Evolutionary conservation across 2,329 filamentous ascomycete species (phyloP).

Genomic region (Diatrype stigma): DNA sequence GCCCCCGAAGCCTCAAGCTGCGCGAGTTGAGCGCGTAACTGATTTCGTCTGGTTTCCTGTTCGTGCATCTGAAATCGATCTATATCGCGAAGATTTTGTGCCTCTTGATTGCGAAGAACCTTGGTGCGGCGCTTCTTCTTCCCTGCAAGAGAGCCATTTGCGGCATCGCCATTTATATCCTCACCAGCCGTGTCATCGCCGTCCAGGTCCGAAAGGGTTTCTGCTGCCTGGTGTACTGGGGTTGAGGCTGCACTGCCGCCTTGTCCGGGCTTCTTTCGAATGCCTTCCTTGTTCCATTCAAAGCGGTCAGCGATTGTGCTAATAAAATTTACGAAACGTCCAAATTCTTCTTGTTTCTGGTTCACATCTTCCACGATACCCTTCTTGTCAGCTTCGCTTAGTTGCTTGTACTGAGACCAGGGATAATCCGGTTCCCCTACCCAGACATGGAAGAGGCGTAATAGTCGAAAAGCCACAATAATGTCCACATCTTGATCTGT

Average conservation of each 20-base stretch:
- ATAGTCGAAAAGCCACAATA: slow-evolving; percentile 13
- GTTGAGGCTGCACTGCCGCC: neutral
- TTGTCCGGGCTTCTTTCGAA: neutral
- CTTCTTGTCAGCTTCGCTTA: slow-evolving; percentile 10
- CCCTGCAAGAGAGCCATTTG: slow-evolving; percentile 29
- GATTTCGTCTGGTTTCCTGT: slow-evolving; percentile 49
- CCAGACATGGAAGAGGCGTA: slow-evolving; percentile 22
- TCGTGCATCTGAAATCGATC: slow-evolving; percentile 50
- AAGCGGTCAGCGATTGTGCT: slow-evolving; percentile 22
- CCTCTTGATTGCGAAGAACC: slow-evolving; percentile 44
- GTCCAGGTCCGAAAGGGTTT: neutral
- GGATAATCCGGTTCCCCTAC: slow-evolving; percentile 6
- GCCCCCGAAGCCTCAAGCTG: slow-evolving; percentile 40
- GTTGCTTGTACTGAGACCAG: slow-evolving; percentile 13
- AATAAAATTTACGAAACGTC: slow-evolving; percentile 17
- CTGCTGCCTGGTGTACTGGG: neutral
- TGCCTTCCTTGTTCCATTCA: slow-evolving; percentile 2
- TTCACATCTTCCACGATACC: slow-evolving; percentile 6
- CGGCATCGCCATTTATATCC: slow-evolving; percentile 19
- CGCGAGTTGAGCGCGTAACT: slow-evolving; percentile 34
- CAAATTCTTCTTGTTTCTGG: slow-evolving; percentile 6
- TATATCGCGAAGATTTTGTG: slow-evolving; percentile 50
- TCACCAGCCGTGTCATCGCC: slow-evolving; percentile 2
- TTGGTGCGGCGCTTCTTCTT: slow-evolving; percentile 38
- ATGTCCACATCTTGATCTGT: slow-evolving; percentile 8